These are phyloP conservation scores for Metarhizium guizhouense DNA, from an alignment of 2,329 filamentous ascomycete species.

Conservation along the genomic window DNA sequence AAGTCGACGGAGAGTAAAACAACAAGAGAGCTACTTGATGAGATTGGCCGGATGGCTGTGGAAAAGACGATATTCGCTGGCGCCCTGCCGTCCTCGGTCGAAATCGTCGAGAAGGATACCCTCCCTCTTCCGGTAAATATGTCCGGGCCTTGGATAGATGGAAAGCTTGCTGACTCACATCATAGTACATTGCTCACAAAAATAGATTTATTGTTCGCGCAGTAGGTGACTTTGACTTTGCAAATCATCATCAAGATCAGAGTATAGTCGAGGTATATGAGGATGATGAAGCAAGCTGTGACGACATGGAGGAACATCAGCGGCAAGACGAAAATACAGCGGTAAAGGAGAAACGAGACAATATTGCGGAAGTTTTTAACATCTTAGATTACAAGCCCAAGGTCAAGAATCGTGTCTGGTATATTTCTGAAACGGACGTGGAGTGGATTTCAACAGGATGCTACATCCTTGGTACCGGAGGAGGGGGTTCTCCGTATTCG, in stretches of 20 bases:
- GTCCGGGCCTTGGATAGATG: background rate
- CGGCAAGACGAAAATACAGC: background rate
- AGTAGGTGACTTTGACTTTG: background rate
- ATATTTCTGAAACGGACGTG: too few species aligned
- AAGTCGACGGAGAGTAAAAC: conserved; percentile 33
- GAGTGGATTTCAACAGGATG: too few species aligned
- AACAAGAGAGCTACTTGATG: too few species aligned
- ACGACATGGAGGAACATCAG: background rate
- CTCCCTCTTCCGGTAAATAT: background rate
- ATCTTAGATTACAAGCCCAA: background rate
- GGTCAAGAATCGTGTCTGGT: background rate
- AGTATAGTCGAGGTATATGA: background rate
- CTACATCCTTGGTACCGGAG: too few species aligned
- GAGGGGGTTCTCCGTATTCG: too few species aligned
- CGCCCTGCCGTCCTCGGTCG: background rate
- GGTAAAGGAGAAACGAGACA: background rate
- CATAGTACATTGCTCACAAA: background rate
- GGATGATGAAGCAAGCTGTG: background rate
- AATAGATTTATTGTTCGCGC: too few species aligned
- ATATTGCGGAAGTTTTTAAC: background rate
- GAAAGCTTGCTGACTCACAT: background rate
- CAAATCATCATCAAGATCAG: background rate
- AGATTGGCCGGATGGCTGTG: too few species aligned
- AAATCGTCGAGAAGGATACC: background rate
- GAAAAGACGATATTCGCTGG: background rate